A percentile compares a stretch with the other conserved stretches of the same genome.
phyloP scores from a whole-genome alignment of 345 rosid species.

The Durio zibethinus region DNA sequence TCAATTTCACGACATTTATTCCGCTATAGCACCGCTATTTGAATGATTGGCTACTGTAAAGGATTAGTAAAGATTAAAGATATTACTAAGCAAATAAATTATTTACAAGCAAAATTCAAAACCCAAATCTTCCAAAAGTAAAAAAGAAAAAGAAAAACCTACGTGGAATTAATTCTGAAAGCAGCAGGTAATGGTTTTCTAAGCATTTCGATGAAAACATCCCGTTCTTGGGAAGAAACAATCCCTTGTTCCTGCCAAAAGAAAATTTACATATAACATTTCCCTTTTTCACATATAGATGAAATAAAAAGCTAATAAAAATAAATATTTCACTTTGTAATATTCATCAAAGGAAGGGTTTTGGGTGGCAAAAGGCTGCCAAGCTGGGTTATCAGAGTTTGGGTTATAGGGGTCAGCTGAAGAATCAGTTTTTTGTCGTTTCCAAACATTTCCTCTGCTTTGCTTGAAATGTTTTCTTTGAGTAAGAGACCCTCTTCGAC shows the following conservation, averaged over 20 bases:
- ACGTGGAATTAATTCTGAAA: slow-evolving; percentile 92
- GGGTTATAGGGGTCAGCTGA: slow-evolving; percentile 32
- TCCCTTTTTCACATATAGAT: not conserved
- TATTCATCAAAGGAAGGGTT: slow-evolving; percentile 77
- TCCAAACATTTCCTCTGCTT: slow-evolving; percentile 69
- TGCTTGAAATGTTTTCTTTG: slow-evolving; percentile 59
- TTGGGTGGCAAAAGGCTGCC: slow-evolving; percentile 64
- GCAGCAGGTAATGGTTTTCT: slow-evolving; percentile 93
- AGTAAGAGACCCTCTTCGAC: slow-evolving; percentile 58
- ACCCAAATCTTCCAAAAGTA: not conserved
- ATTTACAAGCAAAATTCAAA: not conserved
- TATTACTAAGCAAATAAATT: not conserved
- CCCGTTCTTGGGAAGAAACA: slow-evolving; percentile 78
- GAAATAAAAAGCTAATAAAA: not conserved
- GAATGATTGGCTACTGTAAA: slow-evolving; percentile 82
- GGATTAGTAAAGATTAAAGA: not conserved
- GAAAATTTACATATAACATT: not conserved
- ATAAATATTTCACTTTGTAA: slow-evolving; percentile 55
- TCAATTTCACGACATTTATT: no score
- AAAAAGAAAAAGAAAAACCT: not conserved
- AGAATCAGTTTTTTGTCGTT: slow-evolving; percentile 52
- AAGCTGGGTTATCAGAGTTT: slow-evolving; percentile 22
- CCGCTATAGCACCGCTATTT: no score
- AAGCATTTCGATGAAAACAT: slow-evolving; percentile 60
- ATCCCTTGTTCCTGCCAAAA: slow-evolving; percentile 73